These are phyloP conservation scores for Mentha longifolia DNA, from an alignment of 257 asterid genomes.

Conservation along the genomic window DNA sequence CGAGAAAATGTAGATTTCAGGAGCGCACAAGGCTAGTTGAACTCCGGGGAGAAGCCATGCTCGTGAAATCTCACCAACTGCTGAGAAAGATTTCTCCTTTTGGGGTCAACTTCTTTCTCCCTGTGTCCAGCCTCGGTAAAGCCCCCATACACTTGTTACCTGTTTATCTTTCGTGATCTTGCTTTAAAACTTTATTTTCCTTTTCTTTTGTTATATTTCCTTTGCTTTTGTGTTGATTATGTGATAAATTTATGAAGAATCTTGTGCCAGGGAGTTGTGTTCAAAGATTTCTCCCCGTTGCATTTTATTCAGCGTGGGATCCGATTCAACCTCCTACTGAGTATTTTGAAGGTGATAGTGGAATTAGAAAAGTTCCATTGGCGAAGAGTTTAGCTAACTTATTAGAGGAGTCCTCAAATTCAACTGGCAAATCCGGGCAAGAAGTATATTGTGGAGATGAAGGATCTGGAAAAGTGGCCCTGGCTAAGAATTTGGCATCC, in stretches of 20 bases:
- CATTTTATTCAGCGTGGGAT: conserved; percentile 42
- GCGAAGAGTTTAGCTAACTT: conserved; percentile 50
- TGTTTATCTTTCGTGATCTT: neutral
- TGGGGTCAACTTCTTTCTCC: conserved; percentile 24
- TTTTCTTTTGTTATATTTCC: neutral
- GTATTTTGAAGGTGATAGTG: conserved; percentile 32
- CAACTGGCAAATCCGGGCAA: conserved; percentile 23
- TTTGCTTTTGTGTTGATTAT: neutral
- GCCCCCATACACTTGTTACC: conserved; percentile 8
- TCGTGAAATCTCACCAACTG: conserved; percentile 33
- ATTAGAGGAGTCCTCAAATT: conserved; percentile 45
- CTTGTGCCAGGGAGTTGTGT: conserved; percentile 40
- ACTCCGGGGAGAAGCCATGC: conserved; percentile 36
- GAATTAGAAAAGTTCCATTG: conserved; percentile 32
- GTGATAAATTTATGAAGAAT: neutral
- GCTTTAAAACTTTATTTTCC: neutral
- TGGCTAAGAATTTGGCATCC: conserved; percentile 78
- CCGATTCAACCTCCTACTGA: conserved; percentile 9
- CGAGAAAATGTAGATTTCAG: conserved; percentile 10
- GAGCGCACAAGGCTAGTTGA: conserved; percentile 24
- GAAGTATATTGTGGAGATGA: conserved; percentile 31
- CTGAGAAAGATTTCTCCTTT: conserved; percentile 31
- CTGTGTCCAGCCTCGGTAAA: conserved; percentile 33
- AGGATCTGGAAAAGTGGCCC: conserved; percentile 39
- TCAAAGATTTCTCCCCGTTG: conserved; percentile 22